Conservation (phyloP, 805 yeast genomes). For the Pichia nakasei region DNA sequence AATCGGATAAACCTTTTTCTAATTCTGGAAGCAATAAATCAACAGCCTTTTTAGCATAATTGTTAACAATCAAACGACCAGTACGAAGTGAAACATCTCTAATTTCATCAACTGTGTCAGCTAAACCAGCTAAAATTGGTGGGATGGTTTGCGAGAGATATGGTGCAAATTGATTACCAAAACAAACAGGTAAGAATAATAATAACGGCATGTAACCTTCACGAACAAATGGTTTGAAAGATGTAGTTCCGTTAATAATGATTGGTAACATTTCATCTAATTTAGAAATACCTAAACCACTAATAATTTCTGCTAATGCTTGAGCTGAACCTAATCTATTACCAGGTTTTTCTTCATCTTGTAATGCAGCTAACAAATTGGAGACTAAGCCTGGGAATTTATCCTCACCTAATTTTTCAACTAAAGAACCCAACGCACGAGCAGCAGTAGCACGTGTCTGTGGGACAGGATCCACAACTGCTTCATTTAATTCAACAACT, state of each 20-base stretch:
- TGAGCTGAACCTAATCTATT: constrained; percentile 97
- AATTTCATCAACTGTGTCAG: constrained; percentile 79
- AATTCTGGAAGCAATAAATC: constrained; percentile 90
- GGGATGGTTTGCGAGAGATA: constrained; percentile 80
- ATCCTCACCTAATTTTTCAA: constrained; percentile 93
- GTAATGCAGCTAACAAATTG: constrained; percentile 62
- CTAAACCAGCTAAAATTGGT: constrained; percentile 85
- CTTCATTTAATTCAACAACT: constrained; percentile 74
- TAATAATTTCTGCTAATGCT: constrained; percentile 87
- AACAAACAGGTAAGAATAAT: constrained; percentile 86
- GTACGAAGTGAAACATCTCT: constrained; percentile 87
- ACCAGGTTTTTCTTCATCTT: constrained; percentile 72
- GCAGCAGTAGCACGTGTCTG: constrained; percentile 96
- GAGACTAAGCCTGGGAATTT: constrained; percentile 89
- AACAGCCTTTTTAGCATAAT: constrained; percentile 87
- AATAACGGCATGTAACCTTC: constrained; percentile 90
- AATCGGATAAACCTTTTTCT: constrained; percentile 79
- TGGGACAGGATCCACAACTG: constrained; percentile 99
- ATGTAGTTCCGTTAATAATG: constrained; percentile 62
- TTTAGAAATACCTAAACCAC: constrained; percentile 82
- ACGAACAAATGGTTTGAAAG: constrained; percentile 62
- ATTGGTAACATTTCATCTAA: constrained; percentile 83
- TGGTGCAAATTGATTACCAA: constrained; percentile 86
- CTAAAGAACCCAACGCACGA: constrained; percentile 91
- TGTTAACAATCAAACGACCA: constrained; percentile 83